These are phyloP conservation scores for Coprinopsis sp. DNA, from an alignment of 768 basidiomycete genomes.

Conservation along the genomic window DNA sequence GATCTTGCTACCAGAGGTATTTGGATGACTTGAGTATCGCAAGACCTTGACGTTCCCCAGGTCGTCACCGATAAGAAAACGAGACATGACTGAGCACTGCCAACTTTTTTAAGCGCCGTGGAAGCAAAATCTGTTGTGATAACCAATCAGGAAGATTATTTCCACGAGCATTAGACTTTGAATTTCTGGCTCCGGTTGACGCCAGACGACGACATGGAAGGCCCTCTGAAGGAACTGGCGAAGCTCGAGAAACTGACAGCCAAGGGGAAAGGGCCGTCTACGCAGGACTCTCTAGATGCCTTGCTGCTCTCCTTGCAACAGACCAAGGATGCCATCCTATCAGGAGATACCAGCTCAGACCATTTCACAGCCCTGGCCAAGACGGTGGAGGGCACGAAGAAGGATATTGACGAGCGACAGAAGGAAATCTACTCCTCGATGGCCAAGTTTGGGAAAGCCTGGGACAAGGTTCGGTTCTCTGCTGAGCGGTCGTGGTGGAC, in stretches of 20 bases:
- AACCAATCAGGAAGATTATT: background rate
- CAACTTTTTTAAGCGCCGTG: slow-evolving; percentile 3
- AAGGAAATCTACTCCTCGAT: slow-evolving; percentile 83
- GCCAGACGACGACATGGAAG: slow-evolving; percentile 50
- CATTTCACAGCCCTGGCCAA: slow-evolving; percentile 47
- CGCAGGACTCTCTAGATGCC: slow-evolving; percentile 58
- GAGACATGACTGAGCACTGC: slow-evolving; percentile 43
- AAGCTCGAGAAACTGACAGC: slow-evolving; percentile 64
- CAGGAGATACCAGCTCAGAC: slow-evolving; percentile 44
- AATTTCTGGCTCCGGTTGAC: background rate
- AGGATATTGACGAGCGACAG: slow-evolving; percentile 80
- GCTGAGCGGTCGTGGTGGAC: no score
- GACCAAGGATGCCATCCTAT: slow-evolving; percentile 48
- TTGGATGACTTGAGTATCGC: slow-evolving; percentile 30
- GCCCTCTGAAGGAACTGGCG: slow-evolving; percentile 69
- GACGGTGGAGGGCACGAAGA: slow-evolving; percentile 68
- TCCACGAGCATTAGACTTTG: background rate
- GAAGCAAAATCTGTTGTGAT: no score
- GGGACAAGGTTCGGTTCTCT: slow-evolving; percentile 74
- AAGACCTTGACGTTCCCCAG: slow-evolving; percentile 71
- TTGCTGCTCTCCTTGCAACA: slow-evolving; percentile 55
- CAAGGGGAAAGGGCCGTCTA: slow-evolving; percentile 51
- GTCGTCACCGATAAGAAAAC: slow-evolving; percentile 74
- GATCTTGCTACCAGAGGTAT: slow-evolving; percentile 29
- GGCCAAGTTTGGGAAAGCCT: slow-evolving; percentile 72